Evolutionary conservation across 2,329 filamentous ascomycete species (phyloP).

Genomic region (Trichoderma sp.): DNA sequence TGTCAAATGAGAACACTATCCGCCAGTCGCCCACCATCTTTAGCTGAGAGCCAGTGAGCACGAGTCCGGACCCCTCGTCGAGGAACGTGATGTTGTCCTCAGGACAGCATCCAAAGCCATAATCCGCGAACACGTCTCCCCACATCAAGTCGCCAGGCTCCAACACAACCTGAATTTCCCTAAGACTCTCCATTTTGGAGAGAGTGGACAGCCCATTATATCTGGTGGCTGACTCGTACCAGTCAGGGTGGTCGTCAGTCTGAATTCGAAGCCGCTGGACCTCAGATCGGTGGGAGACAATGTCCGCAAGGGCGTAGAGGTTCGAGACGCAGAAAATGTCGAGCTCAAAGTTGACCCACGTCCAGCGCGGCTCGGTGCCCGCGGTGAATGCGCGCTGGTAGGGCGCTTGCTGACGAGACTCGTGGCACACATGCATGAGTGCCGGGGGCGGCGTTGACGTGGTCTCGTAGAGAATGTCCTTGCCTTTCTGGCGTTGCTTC

Average conservation of each 20-base stretch:
- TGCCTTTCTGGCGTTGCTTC: neutral
- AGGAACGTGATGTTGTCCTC: neutral
- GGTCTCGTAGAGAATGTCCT: slow-evolving; percentile 18
- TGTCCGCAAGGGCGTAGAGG: neutral
- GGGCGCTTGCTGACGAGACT: slow-evolving; percentile 16
- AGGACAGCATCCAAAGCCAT: neutral
- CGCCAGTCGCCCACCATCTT: neutral
- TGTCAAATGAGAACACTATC: neutral
- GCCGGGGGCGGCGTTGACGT: slow-evolving; percentile 9
- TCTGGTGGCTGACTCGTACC: neutral
- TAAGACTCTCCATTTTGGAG: neutral
- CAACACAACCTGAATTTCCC: neutral
- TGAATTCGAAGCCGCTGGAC: neutral
- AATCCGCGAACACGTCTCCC: neutral
- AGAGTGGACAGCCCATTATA: neutral
- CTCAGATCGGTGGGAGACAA: neutral
- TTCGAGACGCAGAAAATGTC: neutral
- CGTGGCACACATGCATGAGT: slow-evolving; percentile 18
- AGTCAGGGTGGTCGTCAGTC: neutral
- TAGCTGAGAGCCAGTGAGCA: neutral
- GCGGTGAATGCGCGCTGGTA: slow-evolving; percentile 11
- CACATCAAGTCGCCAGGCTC: neutral
- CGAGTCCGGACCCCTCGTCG: neutral
- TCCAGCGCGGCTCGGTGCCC: slow-evolving; percentile 8
- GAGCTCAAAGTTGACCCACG: slow-evolving; percentile 14